A percentile compares a stretch with the other conserved stretches of the same genome.
These are phyloP conservation scores for Botrytis porri DNA, from an alignment of 2,329 filamentous ascomycete species.

Conservation along the genomic window DNA sequence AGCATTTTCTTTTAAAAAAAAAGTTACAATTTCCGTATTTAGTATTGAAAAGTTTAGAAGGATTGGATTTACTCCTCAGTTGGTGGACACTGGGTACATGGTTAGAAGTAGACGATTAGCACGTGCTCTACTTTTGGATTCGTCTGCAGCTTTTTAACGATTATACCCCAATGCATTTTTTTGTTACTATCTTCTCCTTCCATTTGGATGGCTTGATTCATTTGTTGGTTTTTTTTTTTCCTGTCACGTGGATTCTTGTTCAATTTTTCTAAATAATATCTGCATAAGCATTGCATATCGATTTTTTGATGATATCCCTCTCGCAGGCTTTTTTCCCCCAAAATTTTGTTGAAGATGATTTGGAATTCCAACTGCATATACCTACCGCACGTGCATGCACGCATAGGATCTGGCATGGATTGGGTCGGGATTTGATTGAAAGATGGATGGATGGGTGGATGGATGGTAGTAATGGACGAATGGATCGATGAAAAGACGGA, in stretches of 20 bases:
- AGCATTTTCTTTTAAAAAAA: neutral
- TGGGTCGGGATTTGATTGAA: neutral
- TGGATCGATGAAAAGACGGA: neutral
- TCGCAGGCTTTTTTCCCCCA: neutral
- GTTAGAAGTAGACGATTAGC: slow-evolving; percentile 7
- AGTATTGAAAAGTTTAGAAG: slow-evolving; percentile 7
- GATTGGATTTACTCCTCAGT: slow-evolving; percentile 12
- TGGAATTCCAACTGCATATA: neutral
- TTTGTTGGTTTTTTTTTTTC: slow-evolving; percentile 1
- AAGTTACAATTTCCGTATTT: neutral
- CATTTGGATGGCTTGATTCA: neutral
- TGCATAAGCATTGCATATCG: neutral
- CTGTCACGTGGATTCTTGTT: neutral
- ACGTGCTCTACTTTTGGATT: slow-evolving; percentile 11
- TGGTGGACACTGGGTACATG: slow-evolving; percentile 4
- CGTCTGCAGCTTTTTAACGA: slow-evolving; percentile 14
- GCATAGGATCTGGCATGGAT: neutral
- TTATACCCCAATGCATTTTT: slow-evolving; percentile 16
- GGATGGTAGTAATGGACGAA: neutral
- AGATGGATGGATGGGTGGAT: neutral
- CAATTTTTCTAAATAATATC: neutral
- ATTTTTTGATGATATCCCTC: neutral
- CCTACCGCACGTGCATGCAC: neutral
- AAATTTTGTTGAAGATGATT: slow-evolving; percentile 1
- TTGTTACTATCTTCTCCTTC: neutral